Base-by-base conservation (phyloP, 768 basidiomycete species). In the Coprinopsis strossmayeri region DNA sequence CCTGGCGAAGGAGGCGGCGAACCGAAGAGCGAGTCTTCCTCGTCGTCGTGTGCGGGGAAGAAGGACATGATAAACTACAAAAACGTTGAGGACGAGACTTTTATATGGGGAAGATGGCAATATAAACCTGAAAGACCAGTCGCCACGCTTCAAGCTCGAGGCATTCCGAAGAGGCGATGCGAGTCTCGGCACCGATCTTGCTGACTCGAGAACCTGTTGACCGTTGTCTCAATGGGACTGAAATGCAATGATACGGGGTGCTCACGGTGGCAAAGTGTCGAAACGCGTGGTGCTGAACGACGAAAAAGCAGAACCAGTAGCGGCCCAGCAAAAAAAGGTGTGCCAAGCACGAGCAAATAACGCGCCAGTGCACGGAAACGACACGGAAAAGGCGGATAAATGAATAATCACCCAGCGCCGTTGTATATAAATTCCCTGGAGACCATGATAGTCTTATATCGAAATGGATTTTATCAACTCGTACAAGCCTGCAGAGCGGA, bases 1-100 rank as follows among this genome's bases (percentile, higher is more conserved):
- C 83, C 84, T 83, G 82, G 80, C 45, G 85, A 82, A 26, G 85
- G 75, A 48, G 86, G 81, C 56, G 87, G 86, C 15, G 87, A 87
- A 34, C 88, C 88, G 64, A 91, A 91, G 59, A 91, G 84, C 23
- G 88, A 91, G 58, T 81, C 82, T 56, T 72, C 67, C 53, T 85
- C 79, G 23, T 51, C 49, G 15, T 42, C 49, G 37, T 45, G 35
- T 23, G 17, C 23, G 23, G 38, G 27, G 23, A 39, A n/a, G 18
- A 34, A 35, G 45, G 45, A 41, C 45, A 51, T 46, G 34, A 15
- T 21, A 23, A 40, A 23, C 42, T 45, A 13, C 12, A 38, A 38
- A 38, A 38, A 13, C 17, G 24, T 24, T 5, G 17, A 38, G 9
- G 5, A 17, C 11, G 35, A 5, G 35, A 18, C 5, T 38, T 38